Base-by-base conservation (phyloP, 2,329 filamentous ascomycete species). In the Lasiodiplodia sp. region DNA sequence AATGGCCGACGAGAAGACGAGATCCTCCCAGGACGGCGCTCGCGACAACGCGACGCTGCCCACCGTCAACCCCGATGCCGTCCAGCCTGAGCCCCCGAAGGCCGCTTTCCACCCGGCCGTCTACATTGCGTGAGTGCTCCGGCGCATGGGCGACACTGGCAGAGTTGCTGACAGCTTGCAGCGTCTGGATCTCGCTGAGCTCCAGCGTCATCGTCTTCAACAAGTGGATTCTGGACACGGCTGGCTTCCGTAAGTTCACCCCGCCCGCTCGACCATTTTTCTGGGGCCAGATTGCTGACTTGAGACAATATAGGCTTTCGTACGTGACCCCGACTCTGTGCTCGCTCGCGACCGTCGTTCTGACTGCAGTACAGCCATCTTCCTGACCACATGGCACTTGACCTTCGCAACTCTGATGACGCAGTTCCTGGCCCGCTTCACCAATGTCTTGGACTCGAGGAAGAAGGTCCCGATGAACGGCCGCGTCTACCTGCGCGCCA, bases 391-490 rank as follows among this genome's bases (percentile, higher is more conserved):
- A 86, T 99, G 95, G 90, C 96, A 99, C 85, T 85, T 98, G 82
- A 84, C 89, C 34, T 98, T 98, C 78, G 94, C 96, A 72, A 97
- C 94, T 44, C 79, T 97, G 78, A 95, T 97, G 87, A 99, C 96
- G 73, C 96, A 98, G 82, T 78, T 97, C 74, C 88, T 99, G 79
- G 94, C 96, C 63, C 92, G 93, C 76, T 96, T 93, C 78, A 98
- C 95, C 52, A 91, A 86, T 49, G 85, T 97, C 66, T 92, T 99
- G 72, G 96, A 99, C 83, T 94, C 94, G 74, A 91, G 96, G 76
- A 97, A 97, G 85, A 92, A 91, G 53, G 94, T 98, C 70, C 97
- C 97, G 85, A 98, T 99, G 95, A 98, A 93, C 34, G 93, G 93
- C 74, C 91, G 91, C 72, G 90, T 98, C 76, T 98, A 98, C 81